Evolutionary conservation across 2,329 filamentous ascomycete genomes (phyloP).

Genomic region (Aspergillus tubingensis): DNA sequence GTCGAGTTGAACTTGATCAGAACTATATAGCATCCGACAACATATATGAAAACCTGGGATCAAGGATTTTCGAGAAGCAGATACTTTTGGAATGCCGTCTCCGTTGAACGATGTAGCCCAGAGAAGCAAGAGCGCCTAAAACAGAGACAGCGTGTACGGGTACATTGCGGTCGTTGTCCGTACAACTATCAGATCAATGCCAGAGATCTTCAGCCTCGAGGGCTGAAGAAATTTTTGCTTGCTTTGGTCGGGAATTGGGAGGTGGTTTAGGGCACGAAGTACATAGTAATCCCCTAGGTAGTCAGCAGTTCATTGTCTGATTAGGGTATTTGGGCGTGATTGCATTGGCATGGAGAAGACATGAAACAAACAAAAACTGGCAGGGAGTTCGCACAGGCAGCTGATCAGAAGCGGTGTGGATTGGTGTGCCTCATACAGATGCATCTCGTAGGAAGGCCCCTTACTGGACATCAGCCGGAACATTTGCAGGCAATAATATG

Average conservation of each 20-base stretch:
- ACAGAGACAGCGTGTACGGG: neutral
- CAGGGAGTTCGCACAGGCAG: neutral
- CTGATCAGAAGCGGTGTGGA: neutral
- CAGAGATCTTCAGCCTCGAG: neutral
- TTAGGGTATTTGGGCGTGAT: neutral
- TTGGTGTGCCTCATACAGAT: neutral
- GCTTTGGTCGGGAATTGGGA: too few species aligned
- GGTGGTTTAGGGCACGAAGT: neutral
- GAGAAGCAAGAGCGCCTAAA: neutral
- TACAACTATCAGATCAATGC: neutral
- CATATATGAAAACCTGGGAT: rapidly evolving
- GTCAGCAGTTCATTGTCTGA: neutral
- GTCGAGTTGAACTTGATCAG: too few species aligned
- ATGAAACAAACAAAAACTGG: neutral
- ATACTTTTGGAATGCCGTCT: neutral
- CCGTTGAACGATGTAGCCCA: neutral
- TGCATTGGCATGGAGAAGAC: neutral
- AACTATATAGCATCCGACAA: neutral
- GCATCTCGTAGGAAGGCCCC: neutral
- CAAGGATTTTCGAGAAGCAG: neutral
- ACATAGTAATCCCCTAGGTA: too few species aligned
- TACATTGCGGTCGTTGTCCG: neutral
- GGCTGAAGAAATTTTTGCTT: neutral
- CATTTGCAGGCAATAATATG: too few species aligned
- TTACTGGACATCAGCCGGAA: neutral